Percentiles rank a stretch among this genome's conserved stretches.
These are phyloP conservation scores for Grifola frondosa DNA, from an alignment of 1,284 basidiomycete species.

Conservation along the genomic window DNA sequence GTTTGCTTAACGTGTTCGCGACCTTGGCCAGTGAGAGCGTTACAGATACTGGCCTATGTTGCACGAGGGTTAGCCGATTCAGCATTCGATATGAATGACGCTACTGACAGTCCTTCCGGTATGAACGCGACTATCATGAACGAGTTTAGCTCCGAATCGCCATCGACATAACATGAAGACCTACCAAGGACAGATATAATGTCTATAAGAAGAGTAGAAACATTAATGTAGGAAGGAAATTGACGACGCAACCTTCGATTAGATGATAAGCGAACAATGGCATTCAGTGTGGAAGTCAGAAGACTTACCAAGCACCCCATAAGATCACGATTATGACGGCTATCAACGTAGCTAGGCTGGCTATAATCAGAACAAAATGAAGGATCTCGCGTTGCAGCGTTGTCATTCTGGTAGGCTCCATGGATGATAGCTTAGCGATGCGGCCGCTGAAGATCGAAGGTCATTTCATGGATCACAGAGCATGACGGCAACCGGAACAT, in stretches of 20 bases:
- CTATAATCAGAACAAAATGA: constrained; percentile 44
- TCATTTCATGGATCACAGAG: too few relatives aligned
- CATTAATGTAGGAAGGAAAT: constrained; percentile 56
- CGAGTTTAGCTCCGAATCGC: neutral
- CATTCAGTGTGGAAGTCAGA: neutral
- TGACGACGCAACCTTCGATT: constrained; percentile 31
- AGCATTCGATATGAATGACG: neutral
- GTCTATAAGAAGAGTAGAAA: constrained; percentile 54
- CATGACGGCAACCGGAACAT: too few relatives aligned
- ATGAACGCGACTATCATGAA: constrained; percentile 56
- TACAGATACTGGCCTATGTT: constrained; percentile 45
- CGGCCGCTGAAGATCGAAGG: constrained; percentile 48
- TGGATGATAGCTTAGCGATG: constrained; percentile 53
- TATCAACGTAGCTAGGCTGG: constrained; percentile 38
- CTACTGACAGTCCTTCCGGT: constrained; percentile 43
- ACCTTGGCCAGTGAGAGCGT: constrained; percentile 45
- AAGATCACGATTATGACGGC: constrained; percentile 55
- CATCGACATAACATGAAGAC: too few relatives aligned
- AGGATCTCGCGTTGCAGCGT: constrained; percentile 45
- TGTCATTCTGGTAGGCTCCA: constrained; percentile 40
- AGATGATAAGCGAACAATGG: too few relatives aligned
- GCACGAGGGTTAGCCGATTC: constrained; percentile 2
- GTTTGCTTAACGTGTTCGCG: constrained; percentile 51
- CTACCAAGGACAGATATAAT: constrained; percentile 52
- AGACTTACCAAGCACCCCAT: constrained; percentile 51